Evolutionary conservation across 2,329 filamentous ascomycete genomes (phyloP).

Genomic region (Colletotrichum paranaense): DNA sequence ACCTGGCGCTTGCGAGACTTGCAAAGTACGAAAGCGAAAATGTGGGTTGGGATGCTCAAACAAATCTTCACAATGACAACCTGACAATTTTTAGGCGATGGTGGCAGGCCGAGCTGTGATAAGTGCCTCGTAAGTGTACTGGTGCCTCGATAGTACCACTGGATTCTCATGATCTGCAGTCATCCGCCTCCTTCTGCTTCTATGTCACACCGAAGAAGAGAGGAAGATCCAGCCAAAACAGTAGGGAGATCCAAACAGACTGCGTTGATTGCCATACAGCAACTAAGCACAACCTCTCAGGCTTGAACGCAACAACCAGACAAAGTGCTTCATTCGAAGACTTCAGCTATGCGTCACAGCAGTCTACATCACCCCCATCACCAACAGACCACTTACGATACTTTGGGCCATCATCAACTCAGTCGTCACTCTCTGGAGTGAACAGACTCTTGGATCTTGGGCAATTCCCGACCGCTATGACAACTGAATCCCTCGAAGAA

Average conservation of each 20-base stretch:
- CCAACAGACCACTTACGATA: neutral
- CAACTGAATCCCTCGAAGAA: neutral
- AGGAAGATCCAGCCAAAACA: constrained; percentile 10
- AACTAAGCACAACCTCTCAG: neutral
- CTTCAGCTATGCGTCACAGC: neutral
- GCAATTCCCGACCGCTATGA: neutral
- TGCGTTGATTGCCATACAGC: neutral
- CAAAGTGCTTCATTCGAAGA: neutral
- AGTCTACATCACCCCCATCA: neutral
- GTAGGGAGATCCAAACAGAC: neutral
- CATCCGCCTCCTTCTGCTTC: neutral
- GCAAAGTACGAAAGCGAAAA: constrained; percentile 14
- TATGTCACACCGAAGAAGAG: constrained; percentile 18
- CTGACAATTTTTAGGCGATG: neutral
- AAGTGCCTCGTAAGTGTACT: constrained; percentile 7
- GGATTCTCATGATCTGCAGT: neutral
- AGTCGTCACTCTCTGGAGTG: neutral
- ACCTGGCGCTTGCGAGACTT: constrained; percentile 19
- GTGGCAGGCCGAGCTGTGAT: constrained; percentile 18
- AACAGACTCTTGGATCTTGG: neutral
- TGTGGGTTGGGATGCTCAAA: neutral
- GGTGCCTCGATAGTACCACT: neutral
- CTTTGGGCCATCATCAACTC: too few species aligned
- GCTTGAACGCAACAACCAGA: neutral
- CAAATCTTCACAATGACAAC: neutral